Conservation (phyloP, 371 early-diverging fungal species). For the Rhizopus arrhizus region DNA sequence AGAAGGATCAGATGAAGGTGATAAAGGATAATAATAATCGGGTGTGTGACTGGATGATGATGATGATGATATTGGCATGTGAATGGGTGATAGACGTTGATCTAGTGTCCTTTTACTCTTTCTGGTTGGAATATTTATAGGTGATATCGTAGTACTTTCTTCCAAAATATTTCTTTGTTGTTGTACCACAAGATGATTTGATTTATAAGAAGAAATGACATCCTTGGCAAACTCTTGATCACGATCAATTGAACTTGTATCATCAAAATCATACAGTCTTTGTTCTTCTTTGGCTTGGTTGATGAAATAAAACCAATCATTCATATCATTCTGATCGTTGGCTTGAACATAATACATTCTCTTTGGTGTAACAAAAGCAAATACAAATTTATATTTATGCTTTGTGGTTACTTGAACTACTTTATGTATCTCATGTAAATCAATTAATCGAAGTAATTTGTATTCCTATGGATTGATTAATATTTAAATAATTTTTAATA, state of each 20-base stretch:
- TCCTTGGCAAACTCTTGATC: slow-evolving; percentile 55
- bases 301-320: slow-evolving; percentile 71
- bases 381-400: slow-evolving; percentile 65
- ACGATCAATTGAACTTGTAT: slow-evolving; percentile 48
- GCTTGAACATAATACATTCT: slow-evolving; percentile 79
- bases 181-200: slow-evolving; percentile 25
- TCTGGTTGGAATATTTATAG: slow-evolving; percentile 24
- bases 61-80: too few species aligned
- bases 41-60: too few species aligned
- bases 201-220: slow-evolving; percentile 40
- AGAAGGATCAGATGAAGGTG: slow-evolving; percentile 40
- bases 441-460: slow-evolving; percentile 74
- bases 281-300: slow-evolving; percentile 56
- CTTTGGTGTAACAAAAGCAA: slow-evolving; percentile 76
- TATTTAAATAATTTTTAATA: neutral
- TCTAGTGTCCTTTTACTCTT: neutral
- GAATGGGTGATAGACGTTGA: slow-evolving; percentile 3
- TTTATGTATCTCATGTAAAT: slow-evolving; percentile 72
- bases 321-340: slow-evolving; percentile 58
- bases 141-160: slow-evolving; percentile 13
- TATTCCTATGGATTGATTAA: slow-evolving; percentile 62
- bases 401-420: slow-evolving; percentile 74
- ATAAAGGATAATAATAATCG: slow-evolving; percentile 37
- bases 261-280: slow-evolving; percentile 46
- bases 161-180: slow-evolving; percentile 19